Percentiles rank a stretch among this genome's conserved stretches.
Conservation (phyloP, 768 basidiomycete species). For the Pleurotus ostreatus region DNA sequence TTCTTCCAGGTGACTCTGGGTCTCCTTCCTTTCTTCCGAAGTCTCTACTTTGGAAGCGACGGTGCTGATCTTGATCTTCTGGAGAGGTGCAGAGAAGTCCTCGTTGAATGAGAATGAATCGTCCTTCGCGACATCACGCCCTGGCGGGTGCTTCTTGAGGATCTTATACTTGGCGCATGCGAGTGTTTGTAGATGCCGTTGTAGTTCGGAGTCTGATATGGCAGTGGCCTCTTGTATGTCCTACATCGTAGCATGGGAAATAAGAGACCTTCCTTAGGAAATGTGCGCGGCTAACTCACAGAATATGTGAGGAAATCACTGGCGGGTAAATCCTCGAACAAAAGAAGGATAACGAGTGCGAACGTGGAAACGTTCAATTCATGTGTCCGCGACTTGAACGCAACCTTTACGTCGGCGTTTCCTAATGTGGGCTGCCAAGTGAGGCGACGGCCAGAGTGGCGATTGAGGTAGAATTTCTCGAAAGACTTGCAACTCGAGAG, state of each 20-base stretch:
- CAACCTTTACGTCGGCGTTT: slow-evolving; percentile 81
- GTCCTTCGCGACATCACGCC: slow-evolving; percentile 69
- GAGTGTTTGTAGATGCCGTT: slow-evolving; percentile 91
- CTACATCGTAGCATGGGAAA: slow-evolving; percentile 35
- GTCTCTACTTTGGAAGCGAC: slow-evolving; percentile 86
- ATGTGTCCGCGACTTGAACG: slow-evolving; percentile 76
- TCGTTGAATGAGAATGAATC: slow-evolving; percentile 91
- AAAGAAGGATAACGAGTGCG: slow-evolving; percentile 79
- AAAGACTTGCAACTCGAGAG: slow-evolving; percentile 68
- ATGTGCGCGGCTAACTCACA: slow-evolving; percentile 35
- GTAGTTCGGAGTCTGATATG: slow-evolving; percentile 74
- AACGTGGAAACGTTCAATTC: slow-evolving; percentile 93
- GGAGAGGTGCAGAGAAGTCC: slow-evolving; percentile 75
- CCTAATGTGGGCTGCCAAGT: slow-evolving; percentile 92
- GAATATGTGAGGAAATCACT: slow-evolving; percentile 74
- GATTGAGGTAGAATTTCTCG: slow-evolving; percentile 83
- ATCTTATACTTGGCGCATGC: slow-evolving; percentile 95
- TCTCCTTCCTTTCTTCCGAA: slow-evolving; percentile 84
- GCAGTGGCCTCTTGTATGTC: slow-evolving; percentile 76
- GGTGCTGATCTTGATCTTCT: slow-evolving; percentile 91
- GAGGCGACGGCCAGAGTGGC: slow-evolving; percentile 85
- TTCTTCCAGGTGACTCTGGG: slow-evolving; percentile 85
- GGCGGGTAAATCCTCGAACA: slow-evolving; percentile 73
- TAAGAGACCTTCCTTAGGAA: background rate
- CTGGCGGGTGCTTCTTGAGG: slow-evolving; percentile 85